Base-by-base conservation (phyloP, 495 filamentous ascomycete species). In the Parathielavia appendiculata region DNA sequence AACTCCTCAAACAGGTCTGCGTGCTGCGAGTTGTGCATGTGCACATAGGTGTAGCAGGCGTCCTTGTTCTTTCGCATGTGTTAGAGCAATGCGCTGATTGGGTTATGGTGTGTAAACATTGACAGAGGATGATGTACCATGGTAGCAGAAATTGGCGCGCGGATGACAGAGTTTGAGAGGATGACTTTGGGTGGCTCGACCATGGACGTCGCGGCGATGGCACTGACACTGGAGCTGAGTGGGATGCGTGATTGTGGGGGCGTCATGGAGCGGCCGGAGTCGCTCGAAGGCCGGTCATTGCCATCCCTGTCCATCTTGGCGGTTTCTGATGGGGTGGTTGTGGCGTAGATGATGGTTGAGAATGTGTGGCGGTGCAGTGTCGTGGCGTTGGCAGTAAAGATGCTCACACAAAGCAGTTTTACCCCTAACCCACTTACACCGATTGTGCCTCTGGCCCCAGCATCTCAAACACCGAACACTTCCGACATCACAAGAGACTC, bases 1-100 rank as follows among this genome's bases (percentile, higher is more conserved):
- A 91, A 91, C 70, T 92, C 89, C 80, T 97, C 93, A 68, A 96
- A 91, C 64, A 92, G 82, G 75, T 98, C 92, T 56, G 91, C 93
- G 67, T 90, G 80, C 62, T 83, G 83, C 17, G 90, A 77, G 55
- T 80, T 76, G 69, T 85, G 83, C 77, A 97, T 86, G 84, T 98
- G 93, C 60, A 97, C 74, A 76, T 92, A 86, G 59, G 89, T 95
- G 75, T 86, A 82, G 72, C 81, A 81, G 57, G 88, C 88, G 79
- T 98, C 93, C 83, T 92, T 95, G 73, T 88, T 89, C 89, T 92
- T 67, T 10, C 3, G 41, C 2, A 7, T 11, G 26, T 45, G n/a
- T 26, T 11, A 44, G 26, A 30, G 26, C 6, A 30, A 17, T 52
- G 53, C 13, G n/a, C 6, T 13, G 22, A 13, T n/a, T 32, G 39